A percentile compares a stretch with the other conserved stretches of the same genome.
phyloP scores from a whole-genome alignment of 495 filamentous ascomycete genomes.

The Pseudoneurospora amorphoporcata region DNA sequence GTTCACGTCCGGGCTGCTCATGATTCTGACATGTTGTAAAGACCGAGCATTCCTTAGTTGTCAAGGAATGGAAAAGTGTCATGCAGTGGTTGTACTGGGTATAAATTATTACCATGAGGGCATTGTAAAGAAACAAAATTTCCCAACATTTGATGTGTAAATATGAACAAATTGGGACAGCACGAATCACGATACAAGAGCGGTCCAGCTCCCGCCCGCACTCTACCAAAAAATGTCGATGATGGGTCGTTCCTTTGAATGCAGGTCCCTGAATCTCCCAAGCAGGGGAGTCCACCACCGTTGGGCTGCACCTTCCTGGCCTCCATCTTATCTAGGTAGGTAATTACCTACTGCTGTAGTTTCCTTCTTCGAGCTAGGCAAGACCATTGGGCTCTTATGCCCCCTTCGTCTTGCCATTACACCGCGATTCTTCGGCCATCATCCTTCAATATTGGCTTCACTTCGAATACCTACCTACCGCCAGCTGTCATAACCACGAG shows the following conservation, averaged over 20 bases:
- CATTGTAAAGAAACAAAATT: not conserved
- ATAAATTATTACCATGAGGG: not conserved
- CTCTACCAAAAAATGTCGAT: not conserved
- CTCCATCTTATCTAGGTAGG: not conserved
- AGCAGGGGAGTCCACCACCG: not conserved
- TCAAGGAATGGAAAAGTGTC: not conserved
- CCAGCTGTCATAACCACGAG: not conserved
- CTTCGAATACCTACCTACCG: not conserved
- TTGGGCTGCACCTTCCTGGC: not conserved
- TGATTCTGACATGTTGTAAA: not conserved
- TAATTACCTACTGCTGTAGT: not conserved
- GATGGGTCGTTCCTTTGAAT: not conserved
- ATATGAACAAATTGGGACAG: not conserved
- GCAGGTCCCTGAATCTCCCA: not conserved
- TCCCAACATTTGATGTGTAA: not conserved
- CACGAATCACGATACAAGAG: not conserved
- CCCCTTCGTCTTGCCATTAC: not conserved
- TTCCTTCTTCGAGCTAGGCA: not conserved
- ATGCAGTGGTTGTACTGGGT: not conserved
- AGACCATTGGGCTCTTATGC: not conserved
- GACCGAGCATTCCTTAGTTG: not conserved
- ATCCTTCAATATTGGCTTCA: not conserved
- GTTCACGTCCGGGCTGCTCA: not conserved
- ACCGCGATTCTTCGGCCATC: not conserved
- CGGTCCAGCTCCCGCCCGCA: not conserved